phyloP scores from a whole-genome alignment of 2,329 filamentous ascomycete genomes.

The Dothideomycetidae sp. region DNA sequence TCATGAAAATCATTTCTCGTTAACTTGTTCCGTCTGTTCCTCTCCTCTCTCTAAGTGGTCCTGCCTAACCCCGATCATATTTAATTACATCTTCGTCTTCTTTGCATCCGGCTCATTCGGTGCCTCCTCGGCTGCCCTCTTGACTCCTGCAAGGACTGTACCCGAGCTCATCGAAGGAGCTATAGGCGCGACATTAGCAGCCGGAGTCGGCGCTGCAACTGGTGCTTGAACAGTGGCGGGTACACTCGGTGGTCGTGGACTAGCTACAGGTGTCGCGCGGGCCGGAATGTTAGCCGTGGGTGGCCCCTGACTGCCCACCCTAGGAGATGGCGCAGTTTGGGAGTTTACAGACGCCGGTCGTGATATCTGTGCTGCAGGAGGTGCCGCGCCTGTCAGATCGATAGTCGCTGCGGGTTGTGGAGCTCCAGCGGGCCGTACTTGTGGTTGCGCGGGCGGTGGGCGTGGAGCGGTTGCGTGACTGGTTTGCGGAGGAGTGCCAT shows the following conservation, averaged over 20 bases:
- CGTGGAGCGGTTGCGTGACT: no score
- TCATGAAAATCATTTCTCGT: slow-evolving; percentile 3
- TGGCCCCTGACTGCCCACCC: background rate
- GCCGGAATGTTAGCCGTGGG: background rate
- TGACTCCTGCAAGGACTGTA: background rate
- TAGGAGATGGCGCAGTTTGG: background rate
- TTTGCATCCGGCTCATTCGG: slow-evolving; percentile 10
- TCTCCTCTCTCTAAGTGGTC: background rate
- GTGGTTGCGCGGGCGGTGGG: no score
- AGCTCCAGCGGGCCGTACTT: background rate
- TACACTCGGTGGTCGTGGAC: no score
- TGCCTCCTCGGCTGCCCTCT: slow-evolving; percentile 10
- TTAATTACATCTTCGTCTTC: slow-evolving; percentile 9
- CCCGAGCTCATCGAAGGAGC: background rate
- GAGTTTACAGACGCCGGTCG: background rate
- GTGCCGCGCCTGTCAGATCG: background rate
- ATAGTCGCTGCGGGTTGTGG: background rate
- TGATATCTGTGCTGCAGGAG: slow-evolving; percentile 1
- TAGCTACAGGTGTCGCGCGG: background rate
- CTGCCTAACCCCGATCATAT: no score
- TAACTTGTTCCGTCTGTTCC: background rate
- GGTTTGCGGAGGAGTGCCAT: background rate
- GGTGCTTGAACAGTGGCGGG: background rate
- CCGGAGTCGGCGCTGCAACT: background rate
- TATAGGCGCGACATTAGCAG: background rate